A percentile compares a stretch with the other conserved stretches of the same genome.
phyloP scores from a whole-genome alignment of 2,329 filamentous ascomycete genomes.

The Penicillium sp. region DNA sequence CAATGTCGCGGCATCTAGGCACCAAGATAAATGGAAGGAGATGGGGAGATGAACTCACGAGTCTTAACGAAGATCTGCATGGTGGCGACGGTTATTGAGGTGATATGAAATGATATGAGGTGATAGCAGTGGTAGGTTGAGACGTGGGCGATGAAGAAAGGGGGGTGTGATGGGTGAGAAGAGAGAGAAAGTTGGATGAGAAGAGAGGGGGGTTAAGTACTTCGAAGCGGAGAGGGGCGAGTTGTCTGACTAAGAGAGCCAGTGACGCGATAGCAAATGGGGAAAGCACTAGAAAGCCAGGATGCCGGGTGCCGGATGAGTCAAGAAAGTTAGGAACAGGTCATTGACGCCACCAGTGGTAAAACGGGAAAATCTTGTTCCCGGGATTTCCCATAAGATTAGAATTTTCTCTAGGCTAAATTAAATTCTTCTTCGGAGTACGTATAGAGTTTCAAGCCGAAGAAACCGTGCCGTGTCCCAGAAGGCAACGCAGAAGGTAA shows the following conservation, averaged over 20 bases:
- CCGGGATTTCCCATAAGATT: neutral
- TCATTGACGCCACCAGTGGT: constrained; percentile 20
- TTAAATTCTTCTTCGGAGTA: neutral
- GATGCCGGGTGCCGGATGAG: constrained; percentile 26
- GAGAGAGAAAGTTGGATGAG: constrained; percentile 8
- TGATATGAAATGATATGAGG: neutral
- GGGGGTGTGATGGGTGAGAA: constrained; percentile 3
- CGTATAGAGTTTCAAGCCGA: neutral
- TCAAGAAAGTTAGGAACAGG: constrained; percentile 22
- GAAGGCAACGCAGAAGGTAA: neutral
- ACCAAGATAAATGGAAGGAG: neutral
- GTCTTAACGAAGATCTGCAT: constrained; percentile 99
- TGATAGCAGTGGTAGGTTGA: constrained; percentile 10
- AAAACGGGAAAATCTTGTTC: neutral
- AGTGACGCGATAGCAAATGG: constrained; percentile 17
- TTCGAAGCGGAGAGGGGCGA: constrained; percentile 17
- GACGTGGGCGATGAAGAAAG: constrained; percentile 9
- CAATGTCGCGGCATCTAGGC: neutral
- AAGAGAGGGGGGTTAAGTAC: constrained; percentile 26
- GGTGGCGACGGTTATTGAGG: constrained; percentile 39
- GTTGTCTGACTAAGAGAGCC: constrained; percentile 18
- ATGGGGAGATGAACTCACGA: constrained; percentile 59
- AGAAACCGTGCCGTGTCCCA: neutral
- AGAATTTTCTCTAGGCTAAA: neutral
- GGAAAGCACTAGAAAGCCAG: constrained; percentile 17